Base-by-base conservation (phyloP, 352 stramenopile species). In the Phytophthora tubulina region DNA sequence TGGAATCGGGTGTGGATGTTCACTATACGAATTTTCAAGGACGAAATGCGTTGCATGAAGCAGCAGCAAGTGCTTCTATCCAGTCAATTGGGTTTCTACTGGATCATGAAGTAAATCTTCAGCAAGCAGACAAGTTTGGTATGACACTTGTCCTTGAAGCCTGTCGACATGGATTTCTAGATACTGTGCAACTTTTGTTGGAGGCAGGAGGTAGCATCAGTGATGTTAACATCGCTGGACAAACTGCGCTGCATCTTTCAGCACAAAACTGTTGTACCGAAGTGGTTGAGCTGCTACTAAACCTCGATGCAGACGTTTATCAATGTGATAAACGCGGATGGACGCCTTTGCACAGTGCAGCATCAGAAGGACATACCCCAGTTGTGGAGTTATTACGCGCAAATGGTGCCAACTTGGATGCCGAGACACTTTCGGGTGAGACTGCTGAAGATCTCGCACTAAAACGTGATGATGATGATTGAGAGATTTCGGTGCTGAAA, bases 291-390 rank as follows among this genome's bases (percentile, higher is more conserved):
- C 10, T 63, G 11, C 7, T 71, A 10, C 32, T 75, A 6, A 17
- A 52, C 1, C 7, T 17, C 4, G 39, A 9, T 2, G 67, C 39
- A 0, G 41, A 57, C 5, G 10, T 75, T 5, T 9, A 62, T 1
- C 33, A 21, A 1, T 49, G 17, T 32, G 67, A 75, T 49, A 39
- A 60, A 13, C 39, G 42, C 17, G 67, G 61, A 4, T 71, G 60
- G 67, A 70, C 60, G 8, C 27, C 60, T 6, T 21, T 75, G 31
- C 67, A 75, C 4, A 38, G 27, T 45, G 60, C 61, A 33, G 60
- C 39, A 4, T 11, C 38, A 8, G 14, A 9, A 15, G 38, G 49
- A 5, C 39, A 53, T 10, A 3, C 17, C 7, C 5, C 39, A 2
- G 14, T 61, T 36, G 36, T 70, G 1, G 2, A 75, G 10, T 1